Evolutionary conservation across 345 rosid genomes (phyloP), one percentile per base, ranked within the genome.

Genomic region (Alliaria petiolata): DNA sequence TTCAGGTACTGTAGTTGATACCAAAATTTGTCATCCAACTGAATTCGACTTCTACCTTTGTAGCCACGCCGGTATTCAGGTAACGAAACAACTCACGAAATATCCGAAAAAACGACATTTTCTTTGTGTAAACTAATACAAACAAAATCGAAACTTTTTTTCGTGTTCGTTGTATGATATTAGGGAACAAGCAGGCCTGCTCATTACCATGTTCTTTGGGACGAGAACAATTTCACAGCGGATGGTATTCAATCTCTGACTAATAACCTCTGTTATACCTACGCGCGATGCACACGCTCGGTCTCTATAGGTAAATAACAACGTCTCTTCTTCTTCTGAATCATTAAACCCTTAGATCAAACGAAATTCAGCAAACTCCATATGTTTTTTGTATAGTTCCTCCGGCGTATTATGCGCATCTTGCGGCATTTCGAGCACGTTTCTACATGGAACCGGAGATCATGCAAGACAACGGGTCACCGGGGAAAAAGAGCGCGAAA

Each of bases 51-150:
- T 95, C 69, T 95, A 95, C 75, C 97, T 95, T 30, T 95, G 99
- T 79, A 95, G 99, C 72, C 99, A 95, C 59, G 99, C 99, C 30
- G 98, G 99, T 28, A 87, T 95, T 76, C 99, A 92, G 99, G 99
- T 92, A 77, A 61, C 16, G 2, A 61, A 38, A 3, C 22, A 10
- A 65, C 64, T 22, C 60, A 81, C 8, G 14, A 25, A 13, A 53
- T 13, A 26, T 89, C 85, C 82, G n/a, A 3, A 81, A 88, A 3
- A 78, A 84, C 74, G 83, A 45, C 87, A 15, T 10, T 56, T 26
- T 35, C 13, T 4, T 7, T 0, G 15, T 55, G n/a, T 5, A 1
- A 22, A 42, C 20, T 25, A 22, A 22, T 22, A 15, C 9, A 3
- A 10, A 4, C 7, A 13, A 61, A 8, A 44, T 0, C 8, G 9